Conservation (phyloP, 768 basidiomycete genomes). For the Leccinum subtestaceum region DNA sequence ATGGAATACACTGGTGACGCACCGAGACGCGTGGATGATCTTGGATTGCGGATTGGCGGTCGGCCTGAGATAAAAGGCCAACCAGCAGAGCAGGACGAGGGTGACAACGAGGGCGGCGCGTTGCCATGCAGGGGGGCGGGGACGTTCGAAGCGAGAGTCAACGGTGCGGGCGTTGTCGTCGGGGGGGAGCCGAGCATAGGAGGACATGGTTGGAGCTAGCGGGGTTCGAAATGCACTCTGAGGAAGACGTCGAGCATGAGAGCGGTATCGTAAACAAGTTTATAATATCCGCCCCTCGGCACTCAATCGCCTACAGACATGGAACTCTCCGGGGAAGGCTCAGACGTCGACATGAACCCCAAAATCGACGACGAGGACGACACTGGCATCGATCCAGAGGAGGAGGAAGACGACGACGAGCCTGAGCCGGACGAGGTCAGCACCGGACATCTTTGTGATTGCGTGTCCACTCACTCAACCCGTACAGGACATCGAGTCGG, state of each 20-base stretch:
- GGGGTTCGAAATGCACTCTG: constrained; percentile 23
- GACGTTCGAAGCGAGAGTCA: constrained; percentile 35
- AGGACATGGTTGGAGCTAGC: constrained; percentile 10
- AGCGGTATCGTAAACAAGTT: neutral
- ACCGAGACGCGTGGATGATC: constrained; percentile 66
- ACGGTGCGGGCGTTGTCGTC: neutral
- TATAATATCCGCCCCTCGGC: neutral
- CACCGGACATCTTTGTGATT: neutral
- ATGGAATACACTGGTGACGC: constrained; percentile 15
- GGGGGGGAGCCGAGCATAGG: constrained; percentile 12
- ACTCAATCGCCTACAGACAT: constrained; percentile 19
- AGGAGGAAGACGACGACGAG: constrained; percentile 30
- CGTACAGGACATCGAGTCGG: constrained; percentile 32
- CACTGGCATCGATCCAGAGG: constrained; percentile 31
- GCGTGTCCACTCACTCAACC: neutral
- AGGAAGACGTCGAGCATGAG: constrained; percentile 5
- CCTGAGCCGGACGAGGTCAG: constrained; percentile 14
- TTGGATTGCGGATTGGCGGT: constrained; percentile 35
- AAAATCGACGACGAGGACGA: constrained; percentile 39
- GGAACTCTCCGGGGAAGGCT: constrained; percentile 23
- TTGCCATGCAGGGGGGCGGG: constrained; percentile 45
- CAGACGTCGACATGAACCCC: constrained; percentile 38
- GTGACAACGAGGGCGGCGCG: constrained; percentile 43
- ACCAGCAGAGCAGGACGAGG: constrained; percentile 43
- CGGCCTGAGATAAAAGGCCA: constrained; percentile 35